Conservation (phyloP, 495 filamentous ascomycete species). For the Neurospora sp. region DNA sequence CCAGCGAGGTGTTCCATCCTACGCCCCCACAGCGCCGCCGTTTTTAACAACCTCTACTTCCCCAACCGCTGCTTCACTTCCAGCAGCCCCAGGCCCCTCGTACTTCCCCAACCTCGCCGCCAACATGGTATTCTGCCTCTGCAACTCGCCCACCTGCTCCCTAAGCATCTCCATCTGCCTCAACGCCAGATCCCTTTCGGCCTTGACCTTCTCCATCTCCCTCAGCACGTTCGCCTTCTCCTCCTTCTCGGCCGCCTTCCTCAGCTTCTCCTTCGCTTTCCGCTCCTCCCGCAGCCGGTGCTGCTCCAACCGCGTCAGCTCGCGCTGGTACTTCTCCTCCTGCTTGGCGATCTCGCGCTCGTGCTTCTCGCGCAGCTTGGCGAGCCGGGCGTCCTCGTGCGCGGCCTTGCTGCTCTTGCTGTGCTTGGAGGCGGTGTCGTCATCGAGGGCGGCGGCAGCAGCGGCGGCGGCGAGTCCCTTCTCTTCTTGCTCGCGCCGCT, state of each 20-base stretch:
- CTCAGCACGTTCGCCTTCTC: slow-evolving; percentile 34
- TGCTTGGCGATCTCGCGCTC: slow-evolving; percentile 49
- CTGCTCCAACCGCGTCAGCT: slow-evolving; percentile 52
- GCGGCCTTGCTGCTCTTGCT: slow-evolving; percentile 35
- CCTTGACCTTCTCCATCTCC: slow-evolving; percentile 43
- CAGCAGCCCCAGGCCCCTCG: background rate
- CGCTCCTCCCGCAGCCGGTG: slow-evolving; percentile 50
- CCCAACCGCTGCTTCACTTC: background rate
- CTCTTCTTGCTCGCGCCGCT: slow-evolving; percentile 10
- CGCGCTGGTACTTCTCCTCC: slow-evolving; percentile 53
- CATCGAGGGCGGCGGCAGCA: slow-evolving; percentile 13
- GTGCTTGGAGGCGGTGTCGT: background rate
- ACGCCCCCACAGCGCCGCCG: background rate
- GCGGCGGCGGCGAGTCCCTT: background rate
- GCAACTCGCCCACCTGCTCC: slow-evolving; percentile 52
- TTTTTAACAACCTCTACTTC: background rate
- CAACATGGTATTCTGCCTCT: slow-evolving; percentile 54
- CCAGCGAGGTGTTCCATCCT: background rate
- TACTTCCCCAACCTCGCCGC: slow-evolving; percentile 39
- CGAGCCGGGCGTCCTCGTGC: slow-evolving; percentile 8
- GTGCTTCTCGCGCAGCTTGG: slow-evolving; percentile 50
- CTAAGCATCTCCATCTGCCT: slow-evolving; percentile 53
- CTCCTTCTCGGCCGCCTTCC: slow-evolving; percentile 47
- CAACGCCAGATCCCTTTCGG: slow-evolving; percentile 45
- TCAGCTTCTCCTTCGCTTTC: slow-evolving; percentile 48